Evolutionary conservation across 176 grass and related monocot species (phyloP).

Genomic region (Musa beccarii): DNA sequence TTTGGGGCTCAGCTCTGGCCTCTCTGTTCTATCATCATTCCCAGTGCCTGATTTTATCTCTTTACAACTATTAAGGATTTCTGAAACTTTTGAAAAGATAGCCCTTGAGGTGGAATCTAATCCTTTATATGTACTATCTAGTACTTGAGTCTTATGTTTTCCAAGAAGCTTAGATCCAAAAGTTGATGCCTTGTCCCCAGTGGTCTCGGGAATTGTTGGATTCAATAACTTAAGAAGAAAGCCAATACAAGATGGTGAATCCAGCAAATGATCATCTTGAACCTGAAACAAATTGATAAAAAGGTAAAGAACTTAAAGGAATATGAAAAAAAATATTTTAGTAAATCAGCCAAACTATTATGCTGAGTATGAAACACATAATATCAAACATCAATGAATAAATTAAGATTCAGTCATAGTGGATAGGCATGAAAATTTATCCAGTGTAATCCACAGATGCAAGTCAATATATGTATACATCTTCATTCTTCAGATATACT

Average conservation of each 20-base stretch:
- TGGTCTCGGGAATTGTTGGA: slow-evolving; percentile 30
- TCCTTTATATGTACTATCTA: slow-evolving; percentile 58
- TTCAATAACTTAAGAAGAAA: slow-evolving; percentile 98
- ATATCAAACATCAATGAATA: no score
- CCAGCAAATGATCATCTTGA: slow-evolving; percentile 78
- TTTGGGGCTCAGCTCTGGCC: slow-evolving; percentile 81
- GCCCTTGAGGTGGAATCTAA: slow-evolving; percentile 58
- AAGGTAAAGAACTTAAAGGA: slow-evolving; percentile 37
- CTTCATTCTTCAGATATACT: no score
- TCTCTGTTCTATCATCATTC: slow-evolving; percentile 41
- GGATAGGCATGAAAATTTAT: no score
- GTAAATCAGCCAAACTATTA: no score
- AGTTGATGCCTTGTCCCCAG: slow-evolving; percentile 56
- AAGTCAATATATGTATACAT: no score
- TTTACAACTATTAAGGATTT: slow-evolving; percentile 86
- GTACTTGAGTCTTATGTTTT: slow-evolving; percentile 60
- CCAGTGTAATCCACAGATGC: no score
- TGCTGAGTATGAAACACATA: no score
- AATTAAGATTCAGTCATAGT: no score
- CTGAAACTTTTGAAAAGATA: slow-evolving; percentile 80
- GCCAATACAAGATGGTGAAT: slow-evolving; percentile 68
- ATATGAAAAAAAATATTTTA: slow-evolving; percentile 3
- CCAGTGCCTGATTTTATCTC: slow-evolving; percentile 58
- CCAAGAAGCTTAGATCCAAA: slow-evolving; percentile 93
- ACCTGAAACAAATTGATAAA: slow-evolving; percentile 46